These are phyloP conservation scores for Alternaria atra DNA, from an alignment of 2,329 filamentous ascomycete species.

Conservation along the genomic window DNA sequence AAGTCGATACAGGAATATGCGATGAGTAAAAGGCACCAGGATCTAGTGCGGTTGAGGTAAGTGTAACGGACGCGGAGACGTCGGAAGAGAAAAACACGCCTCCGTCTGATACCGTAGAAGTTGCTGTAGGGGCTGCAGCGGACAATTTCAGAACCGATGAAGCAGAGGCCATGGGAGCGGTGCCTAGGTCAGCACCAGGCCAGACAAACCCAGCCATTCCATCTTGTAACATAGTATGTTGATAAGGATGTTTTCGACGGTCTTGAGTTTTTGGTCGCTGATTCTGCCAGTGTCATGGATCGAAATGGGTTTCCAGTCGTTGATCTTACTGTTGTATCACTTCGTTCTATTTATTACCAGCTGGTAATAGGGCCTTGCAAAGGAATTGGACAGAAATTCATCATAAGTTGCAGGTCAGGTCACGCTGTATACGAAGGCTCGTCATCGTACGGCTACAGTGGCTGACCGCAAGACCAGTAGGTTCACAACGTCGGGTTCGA, in stretches of 20 bases:
- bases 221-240: not conserved
- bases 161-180: no score
- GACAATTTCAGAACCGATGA: not conserved
- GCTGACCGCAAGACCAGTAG: not conserved
- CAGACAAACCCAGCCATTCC: not conserved
- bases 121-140: not conserved
- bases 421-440: not conserved
- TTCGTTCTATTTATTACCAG: not conserved
- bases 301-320: not conserved
- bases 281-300: not conserved
- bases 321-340: not conserved
- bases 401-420: not conserved
- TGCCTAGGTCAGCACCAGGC: not conserved
- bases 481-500: not conserved
- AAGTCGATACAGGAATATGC: no score
- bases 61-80: no score
- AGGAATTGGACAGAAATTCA: not conserved
- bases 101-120: not conserved
- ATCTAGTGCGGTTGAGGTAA: no score
- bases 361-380: not conserved
- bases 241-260: not conserved
- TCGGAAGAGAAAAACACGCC: not conserved
- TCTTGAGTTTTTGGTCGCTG: not conserved
- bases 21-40: no score
- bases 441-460: not conserved